Conservation (phyloP, 768 basidiomycete species). For the Filobasidium wieringae region DNA sequence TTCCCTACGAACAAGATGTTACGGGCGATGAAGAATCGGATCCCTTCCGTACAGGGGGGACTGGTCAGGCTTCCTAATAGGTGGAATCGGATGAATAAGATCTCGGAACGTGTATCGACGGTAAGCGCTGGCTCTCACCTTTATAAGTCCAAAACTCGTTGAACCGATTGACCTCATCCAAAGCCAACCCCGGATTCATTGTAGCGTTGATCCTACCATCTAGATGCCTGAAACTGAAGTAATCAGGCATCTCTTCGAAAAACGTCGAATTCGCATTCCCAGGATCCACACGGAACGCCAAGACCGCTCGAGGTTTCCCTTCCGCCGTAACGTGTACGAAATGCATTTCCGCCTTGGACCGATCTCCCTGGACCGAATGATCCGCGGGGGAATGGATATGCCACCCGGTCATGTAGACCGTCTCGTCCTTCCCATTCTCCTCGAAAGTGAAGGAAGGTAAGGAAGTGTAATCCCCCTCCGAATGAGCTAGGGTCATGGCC, state of each 20-base stretch:
- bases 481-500: constrained; percentile 19
- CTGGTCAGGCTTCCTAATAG: constrained; percentile 14
- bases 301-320: constrained; percentile 15
- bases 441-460: constrained; percentile 17
- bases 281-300: constrained; percentile 20
- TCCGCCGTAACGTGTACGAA: constrained; percentile 16
- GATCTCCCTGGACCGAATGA: constrained; percentile 17
- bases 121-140: too few relatives aligned
- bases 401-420: constrained; percentile 22
- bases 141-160: constrained; percentile 20
- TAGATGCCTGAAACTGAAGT: constrained; percentile 12
- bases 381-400: constrained; percentile 21
- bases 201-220: constrained; percentile 2
- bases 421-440: constrained; percentile 17
- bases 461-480: constrained; percentile 16
- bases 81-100: not conserved
- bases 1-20: constrained; percentile 19
- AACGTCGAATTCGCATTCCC: constrained; percentile 16
- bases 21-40: constrained; percentile 23
- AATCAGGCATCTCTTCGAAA: constrained; percentile 8
- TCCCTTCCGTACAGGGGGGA: constrained; percentile 22
- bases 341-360: constrained; percentile 20
- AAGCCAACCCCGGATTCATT: constrained; percentile 4
- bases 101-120: not conserved
- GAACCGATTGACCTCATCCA: constrained; percentile 13